phyloP scores from a whole-genome alignment of 306 rosid genomes.

The Lablab purpureus region DNA sequence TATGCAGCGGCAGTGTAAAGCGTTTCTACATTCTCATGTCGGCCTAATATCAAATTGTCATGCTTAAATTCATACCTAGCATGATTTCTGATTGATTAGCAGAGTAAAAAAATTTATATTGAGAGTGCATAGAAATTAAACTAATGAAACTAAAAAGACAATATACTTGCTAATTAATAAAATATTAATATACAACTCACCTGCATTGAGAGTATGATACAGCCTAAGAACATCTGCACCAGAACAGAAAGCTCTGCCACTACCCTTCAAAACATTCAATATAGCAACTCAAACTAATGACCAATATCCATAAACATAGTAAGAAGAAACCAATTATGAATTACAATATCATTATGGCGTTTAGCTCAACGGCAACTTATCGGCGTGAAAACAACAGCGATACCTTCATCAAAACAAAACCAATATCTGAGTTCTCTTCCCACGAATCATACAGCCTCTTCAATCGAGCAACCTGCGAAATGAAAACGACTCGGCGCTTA shows the following conservation, averaged over 20 bases:
- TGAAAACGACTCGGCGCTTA: constrained; percentile 42
- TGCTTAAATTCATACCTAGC: neutral
- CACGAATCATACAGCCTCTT: constrained; percentile 92
- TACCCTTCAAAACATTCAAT: constrained; percentile 70
- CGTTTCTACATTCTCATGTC: neutral
- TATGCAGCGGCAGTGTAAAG: no score
- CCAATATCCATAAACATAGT: constrained; percentile 30
- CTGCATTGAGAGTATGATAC: constrained; percentile 69
- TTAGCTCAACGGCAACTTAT: constrained; percentile 19
- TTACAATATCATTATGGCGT: neutral
- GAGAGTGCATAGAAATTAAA: neutral
- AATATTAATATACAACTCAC: constrained; percentile 51
- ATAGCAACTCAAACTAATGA: constrained; percentile 48
- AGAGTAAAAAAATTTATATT: neutral
- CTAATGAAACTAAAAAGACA: constrained; percentile 14
- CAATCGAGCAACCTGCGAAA: constrained; percentile 73
- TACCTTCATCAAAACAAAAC: constrained; percentile 95
- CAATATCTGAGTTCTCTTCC: constrained; percentile 92
- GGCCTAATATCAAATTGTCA: neutral
- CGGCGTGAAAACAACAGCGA: neutral
- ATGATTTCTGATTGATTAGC: neutral
- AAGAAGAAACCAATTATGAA: neutral
- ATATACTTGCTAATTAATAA: neutral
- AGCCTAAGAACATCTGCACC: constrained; percentile 85
- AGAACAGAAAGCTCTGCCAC: constrained; percentile 90